Evolutionary conservation across 345 rosid species (phyloP).

Genomic region (thale cress (Arabidopsis thaliana)): DNA sequence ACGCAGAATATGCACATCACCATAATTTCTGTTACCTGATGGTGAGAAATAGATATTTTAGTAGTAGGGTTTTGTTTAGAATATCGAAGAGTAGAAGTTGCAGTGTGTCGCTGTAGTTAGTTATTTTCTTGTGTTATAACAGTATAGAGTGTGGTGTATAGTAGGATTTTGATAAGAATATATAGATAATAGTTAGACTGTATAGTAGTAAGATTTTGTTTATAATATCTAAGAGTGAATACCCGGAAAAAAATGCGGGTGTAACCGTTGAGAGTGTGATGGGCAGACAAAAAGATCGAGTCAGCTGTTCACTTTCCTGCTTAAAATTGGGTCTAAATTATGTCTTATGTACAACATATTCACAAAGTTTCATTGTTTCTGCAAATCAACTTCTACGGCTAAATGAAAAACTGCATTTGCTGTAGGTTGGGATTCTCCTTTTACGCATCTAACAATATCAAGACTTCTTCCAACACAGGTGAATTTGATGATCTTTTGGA

Average conservation of each 20-base stretch:
- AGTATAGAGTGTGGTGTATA: background rate
- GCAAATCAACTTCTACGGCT: conserved; percentile 12
- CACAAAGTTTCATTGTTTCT: conserved; percentile 4
- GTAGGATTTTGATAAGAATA: conserved; percentile 1
- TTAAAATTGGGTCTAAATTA: conserved; percentile 10
- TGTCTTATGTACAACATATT: conserved; percentile 13
- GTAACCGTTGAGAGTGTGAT: conserved; percentile 15
- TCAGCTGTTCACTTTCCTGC: conserved; percentile 13
- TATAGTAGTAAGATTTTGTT: conserved; percentile 5
- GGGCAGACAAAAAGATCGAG: conserved; percentile 5
- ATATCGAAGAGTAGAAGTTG: background rate
- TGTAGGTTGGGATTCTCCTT: conserved; percentile 32
- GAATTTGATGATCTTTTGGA: conserved; percentile 91
- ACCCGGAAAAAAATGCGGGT: background rate
- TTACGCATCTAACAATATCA: conserved; percentile 37
- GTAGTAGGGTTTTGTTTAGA: background rate
- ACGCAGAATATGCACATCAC: conserved; percentile 9
- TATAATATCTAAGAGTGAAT: background rate
- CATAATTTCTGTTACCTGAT: conserved; percentile 9
- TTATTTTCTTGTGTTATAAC: background rate
- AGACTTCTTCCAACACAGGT: conserved; percentile 58
- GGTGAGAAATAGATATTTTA: background rate
- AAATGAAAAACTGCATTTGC: conserved; percentile 19
- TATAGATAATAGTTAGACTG: background rate
- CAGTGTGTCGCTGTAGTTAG: background rate